phyloP scores from a whole-genome alignment of 2,329 filamentous ascomycete species.

The Amphichorda felina region DNA sequence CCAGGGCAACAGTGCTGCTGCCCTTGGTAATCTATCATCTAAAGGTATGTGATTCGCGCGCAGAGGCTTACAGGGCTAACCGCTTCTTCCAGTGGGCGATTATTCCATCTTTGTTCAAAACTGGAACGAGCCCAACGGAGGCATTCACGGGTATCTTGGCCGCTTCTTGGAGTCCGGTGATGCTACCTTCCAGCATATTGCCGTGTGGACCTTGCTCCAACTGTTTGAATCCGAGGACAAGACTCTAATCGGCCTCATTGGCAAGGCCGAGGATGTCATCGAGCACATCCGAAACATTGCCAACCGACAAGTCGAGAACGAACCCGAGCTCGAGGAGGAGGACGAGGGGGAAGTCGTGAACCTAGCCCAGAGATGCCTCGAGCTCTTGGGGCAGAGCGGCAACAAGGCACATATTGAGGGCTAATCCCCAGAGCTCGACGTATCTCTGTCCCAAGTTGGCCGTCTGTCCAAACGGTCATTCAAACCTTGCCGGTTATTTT shows the following conservation, averaged over 20 bases:
- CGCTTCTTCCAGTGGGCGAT: constrained; percentile 61
- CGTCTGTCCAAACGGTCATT: no score
- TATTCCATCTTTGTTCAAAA: constrained; percentile 93
- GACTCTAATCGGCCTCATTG: constrained; percentile 76
- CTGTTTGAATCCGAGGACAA: constrained; percentile 91
- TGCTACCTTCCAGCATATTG: constrained; percentile 97
- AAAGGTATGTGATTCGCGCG: constrained; percentile 56
- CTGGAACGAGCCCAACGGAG: constrained; percentile 85
- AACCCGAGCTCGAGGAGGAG: constrained; percentile 77
- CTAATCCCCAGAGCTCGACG: no score
- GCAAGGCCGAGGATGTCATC: constrained; percentile 82
- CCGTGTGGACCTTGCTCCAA: constrained; percentile 94
- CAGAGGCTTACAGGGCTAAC: not conserved
- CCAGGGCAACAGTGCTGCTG: constrained; percentile 94
- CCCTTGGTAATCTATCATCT: constrained; percentile 87
- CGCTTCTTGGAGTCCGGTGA: constrained; percentile 91
- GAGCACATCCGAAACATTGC: constrained; percentile 86
- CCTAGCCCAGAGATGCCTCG: constrained; percentile 79
- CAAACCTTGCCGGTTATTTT: no score
- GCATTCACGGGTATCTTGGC: constrained; percentile 89
- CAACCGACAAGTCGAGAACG: constrained; percentile 77
- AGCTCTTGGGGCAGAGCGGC: constrained; percentile 65
- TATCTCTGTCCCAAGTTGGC: no score
- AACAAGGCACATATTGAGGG: constrained; percentile 77
- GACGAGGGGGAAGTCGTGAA: constrained; percentile 89